phyloP scores from a whole-genome alignment of 2,329 filamentous ascomycete species.

The Apiospora koreana region DNA sequence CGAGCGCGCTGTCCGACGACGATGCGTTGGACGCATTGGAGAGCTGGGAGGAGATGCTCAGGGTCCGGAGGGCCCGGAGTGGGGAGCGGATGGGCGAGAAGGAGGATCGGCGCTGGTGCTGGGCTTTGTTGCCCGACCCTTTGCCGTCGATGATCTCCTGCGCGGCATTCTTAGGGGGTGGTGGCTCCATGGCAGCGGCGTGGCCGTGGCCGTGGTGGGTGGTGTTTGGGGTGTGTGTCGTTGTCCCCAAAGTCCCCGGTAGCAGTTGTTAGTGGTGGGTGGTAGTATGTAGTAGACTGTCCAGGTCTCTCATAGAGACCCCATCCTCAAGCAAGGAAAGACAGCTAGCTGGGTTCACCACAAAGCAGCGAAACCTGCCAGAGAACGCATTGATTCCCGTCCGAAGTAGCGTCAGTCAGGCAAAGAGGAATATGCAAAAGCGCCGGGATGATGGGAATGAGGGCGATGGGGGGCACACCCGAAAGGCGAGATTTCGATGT shows the following conservation, averaged over 20 bases:
- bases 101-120: slow-evolving; percentile 25
- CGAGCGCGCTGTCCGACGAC: slow-evolving; percentile 27
- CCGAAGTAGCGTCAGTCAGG: not conserved
- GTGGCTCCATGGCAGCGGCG: slow-evolving; percentile 25
- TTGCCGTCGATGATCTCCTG: slow-evolving; percentile 24
- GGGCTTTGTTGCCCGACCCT: slow-evolving; percentile 21
- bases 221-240: not conserved
- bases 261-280: no score
- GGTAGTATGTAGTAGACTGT: no score
- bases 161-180: slow-evolving; percentile 20
- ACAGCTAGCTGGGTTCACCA: not conserved
- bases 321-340: not conserved
- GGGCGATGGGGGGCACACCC: not conserved
- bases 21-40: slow-evolving; percentile 25
- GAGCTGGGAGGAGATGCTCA: slow-evolving; percentile 33
- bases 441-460: not conserved
- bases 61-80: slow-evolving; percentile 31
- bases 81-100: slow-evolving; percentile 32
- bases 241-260: not conserved
- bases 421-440: no score
- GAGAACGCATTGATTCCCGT: not conserved
- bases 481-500: not conserved
- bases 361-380: not conserved
- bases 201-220: not conserved
- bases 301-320: not conserved